Evolutionary conservation across 2,329 filamentous ascomycete species (phyloP), one percentile per base, ranked within the genome.

Genomic region (Talaromyces marneffei): DNA sequence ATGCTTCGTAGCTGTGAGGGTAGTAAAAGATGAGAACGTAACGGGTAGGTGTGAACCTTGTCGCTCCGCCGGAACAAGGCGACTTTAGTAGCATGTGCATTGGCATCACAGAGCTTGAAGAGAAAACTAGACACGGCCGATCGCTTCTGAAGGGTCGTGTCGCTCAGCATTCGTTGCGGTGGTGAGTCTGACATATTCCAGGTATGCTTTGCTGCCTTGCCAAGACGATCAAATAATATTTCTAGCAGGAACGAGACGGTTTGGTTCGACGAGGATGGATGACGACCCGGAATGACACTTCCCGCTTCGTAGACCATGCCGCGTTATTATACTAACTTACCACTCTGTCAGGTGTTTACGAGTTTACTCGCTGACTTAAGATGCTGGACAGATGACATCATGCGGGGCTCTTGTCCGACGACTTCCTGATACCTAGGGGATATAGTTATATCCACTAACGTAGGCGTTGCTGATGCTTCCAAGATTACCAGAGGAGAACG

Each of bases 1-100:
- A 16, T 20, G 14, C 10, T 5, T 39, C 5, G 20, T 23, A 55
- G 31, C 7, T 23, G 20, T 55, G 20, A 29, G 52, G 20, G 27
- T 27, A 35, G 20, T 29, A n/a, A 29, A 29, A 9, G 37, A 68
- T 79, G 20, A 8, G 29, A 35, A 52, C 48, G 29, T 64, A 73
- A 87, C 84, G 74, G 80, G 66, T 89, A 89, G 0, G 85, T 85
- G 4, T 74, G 76, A 16, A 87, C 84, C 63, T 83, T 79, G 58
- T 76, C 77, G 67, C 85, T 87, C 14, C 87, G 80, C 48, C 80
- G 78, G 70, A 89, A 89, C 0, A 89, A 76, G 1, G 85, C 86
- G 5, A 89, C 83, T 39, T 76, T 74, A 1, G 80, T 75, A 2
- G 53, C 42, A 10, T 39, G 54, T 39, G 29, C 52, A 12, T 52